These are phyloP conservation scores for Sordariomycetes sp. DNA, from an alignment of 2,329 filamentous ascomycete genomes.

Conservation along the genomic window DNA sequence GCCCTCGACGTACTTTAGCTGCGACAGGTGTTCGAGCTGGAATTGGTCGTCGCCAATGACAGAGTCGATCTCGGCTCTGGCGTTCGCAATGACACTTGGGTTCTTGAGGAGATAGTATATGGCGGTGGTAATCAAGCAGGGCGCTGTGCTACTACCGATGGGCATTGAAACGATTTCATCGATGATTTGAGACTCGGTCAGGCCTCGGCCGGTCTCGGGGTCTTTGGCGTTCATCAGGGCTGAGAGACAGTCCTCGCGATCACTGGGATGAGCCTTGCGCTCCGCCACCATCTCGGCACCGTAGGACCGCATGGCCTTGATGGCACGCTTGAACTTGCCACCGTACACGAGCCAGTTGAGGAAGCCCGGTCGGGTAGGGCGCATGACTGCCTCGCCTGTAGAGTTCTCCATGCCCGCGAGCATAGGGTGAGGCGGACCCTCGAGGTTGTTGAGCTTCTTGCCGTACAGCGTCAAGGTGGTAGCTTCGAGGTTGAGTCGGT, in stretches of 20 bases:
- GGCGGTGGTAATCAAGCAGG: conserved; percentile 31
- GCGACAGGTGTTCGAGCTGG: conserved; percentile 35
- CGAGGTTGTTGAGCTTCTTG: conserved; percentile 36
- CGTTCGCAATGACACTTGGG: conserved; percentile 34
- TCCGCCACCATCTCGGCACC: conserved; percentile 47
- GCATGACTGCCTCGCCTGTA: conserved; percentile 46
- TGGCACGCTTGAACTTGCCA: conserved; percentile 43
- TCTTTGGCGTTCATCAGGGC: conserved; percentile 51
- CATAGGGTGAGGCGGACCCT: conserved; percentile 35
- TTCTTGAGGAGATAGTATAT: conserved; percentile 44
- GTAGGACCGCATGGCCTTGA: conserved; percentile 43
- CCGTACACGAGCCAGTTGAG: conserved; percentile 44
- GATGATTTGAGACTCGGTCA: conserved; percentile 52
- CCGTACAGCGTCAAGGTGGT: conserved; percentile 41
- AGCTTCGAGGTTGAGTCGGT: conserved; percentile 42
- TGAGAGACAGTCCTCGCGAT: conserved; percentile 50
- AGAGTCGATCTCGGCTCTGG: conserved; percentile 43
- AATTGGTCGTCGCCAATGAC: conserved; percentile 38
- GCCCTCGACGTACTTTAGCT: conserved; percentile 44
- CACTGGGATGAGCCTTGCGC: conserved; percentile 41
- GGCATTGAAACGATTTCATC: conserved; percentile 64
- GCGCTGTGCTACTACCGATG: conserved; percentile 43
- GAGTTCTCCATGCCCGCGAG: conserved; percentile 44
- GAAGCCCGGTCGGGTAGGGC: conserved; percentile 39
- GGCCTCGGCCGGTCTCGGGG: conserved; percentile 46